phyloP scores from a whole-genome alignment of 2,329 filamentous ascomycete genomes.

The Daldinia sp. region DNA sequence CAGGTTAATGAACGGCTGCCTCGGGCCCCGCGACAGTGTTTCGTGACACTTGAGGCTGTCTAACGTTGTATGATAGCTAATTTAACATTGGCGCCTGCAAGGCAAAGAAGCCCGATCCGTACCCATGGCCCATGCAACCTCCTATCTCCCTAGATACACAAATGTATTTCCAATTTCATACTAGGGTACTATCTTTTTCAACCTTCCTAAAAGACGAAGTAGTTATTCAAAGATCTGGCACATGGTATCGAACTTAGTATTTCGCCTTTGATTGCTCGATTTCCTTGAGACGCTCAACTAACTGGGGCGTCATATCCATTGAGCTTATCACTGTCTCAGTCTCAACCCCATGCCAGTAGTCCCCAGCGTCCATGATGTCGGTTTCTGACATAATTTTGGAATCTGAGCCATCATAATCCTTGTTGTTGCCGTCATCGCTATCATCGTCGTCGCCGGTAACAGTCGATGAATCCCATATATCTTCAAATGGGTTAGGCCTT shows the following conservation, averaged over 20 bases:
- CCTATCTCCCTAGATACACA: too few species aligned
- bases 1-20: not conserved
- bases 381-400: not conserved
- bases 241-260: not conserved
- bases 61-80: not conserved
- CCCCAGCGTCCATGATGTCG: not conserved
- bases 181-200: not conserved
- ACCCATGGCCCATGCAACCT: not conserved
- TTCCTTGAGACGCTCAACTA: not conserved
- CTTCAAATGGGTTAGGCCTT: not conserved
- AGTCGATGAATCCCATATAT: too few species aligned
- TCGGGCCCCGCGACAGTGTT: not conserved
- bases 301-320: not conserved
- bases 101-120: not conserved
- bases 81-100: not conserved
- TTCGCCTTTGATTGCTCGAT: not conserved
- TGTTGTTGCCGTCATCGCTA: not conserved
- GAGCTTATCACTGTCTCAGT: not conserved
- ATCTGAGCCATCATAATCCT: not conserved
- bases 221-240: not conserved
- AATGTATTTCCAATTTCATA: not conserved
- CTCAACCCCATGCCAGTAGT: not conserved
- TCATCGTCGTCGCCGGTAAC: not conserved
- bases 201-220: not conserved
- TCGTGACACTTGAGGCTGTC: not conserved